phyloP scores from a whole-genome alignment of 2,329 filamentous ascomycete genomes.

The Cercospora berteroae region DNA sequence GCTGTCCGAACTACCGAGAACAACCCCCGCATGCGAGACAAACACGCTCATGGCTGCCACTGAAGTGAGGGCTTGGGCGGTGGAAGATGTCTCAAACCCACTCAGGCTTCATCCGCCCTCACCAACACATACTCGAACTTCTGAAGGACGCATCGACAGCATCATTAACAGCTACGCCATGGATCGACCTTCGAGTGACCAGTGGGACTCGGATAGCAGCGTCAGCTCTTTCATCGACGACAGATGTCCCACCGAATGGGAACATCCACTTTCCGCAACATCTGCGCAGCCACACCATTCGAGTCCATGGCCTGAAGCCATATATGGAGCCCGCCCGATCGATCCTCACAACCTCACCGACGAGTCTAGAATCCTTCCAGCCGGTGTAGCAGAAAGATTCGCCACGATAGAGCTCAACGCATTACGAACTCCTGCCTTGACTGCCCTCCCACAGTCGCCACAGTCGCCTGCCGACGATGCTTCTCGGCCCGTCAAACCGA shows the following conservation, averaged over 20 bases:
- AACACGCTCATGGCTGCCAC: constrained; percentile 5
- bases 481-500: constrained; percentile 7
- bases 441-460: constrained; percentile 4
- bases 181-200: constrained; percentile 2
- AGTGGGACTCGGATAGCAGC: constrained; percentile 17
- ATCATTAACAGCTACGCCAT: constrained; percentile 9
- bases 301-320: background rate
- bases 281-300: background rate
- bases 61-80: background rate
- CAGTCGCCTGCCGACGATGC: background rate
- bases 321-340: background rate
- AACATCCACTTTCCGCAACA: background rate
- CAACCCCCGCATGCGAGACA: background rate
- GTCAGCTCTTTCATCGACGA: constrained; percentile 32
- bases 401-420: constrained; percentile 3
- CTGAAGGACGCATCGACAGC: constrained; percentile 3
- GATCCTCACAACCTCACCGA: background rate
- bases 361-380: background rate
- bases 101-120: constrained; percentile 11
- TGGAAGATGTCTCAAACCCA: background rate
- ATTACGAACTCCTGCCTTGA: background rate
- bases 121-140: background rate
- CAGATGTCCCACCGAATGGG: constrained; percentile 27
- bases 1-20: background rate
- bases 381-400: background rate